Evolutionary conservation across 2,329 filamentous ascomycete species (phyloP), one percentile per base, ranked within the genome.

Genomic region (Clonostachys byssicola): DNA sequence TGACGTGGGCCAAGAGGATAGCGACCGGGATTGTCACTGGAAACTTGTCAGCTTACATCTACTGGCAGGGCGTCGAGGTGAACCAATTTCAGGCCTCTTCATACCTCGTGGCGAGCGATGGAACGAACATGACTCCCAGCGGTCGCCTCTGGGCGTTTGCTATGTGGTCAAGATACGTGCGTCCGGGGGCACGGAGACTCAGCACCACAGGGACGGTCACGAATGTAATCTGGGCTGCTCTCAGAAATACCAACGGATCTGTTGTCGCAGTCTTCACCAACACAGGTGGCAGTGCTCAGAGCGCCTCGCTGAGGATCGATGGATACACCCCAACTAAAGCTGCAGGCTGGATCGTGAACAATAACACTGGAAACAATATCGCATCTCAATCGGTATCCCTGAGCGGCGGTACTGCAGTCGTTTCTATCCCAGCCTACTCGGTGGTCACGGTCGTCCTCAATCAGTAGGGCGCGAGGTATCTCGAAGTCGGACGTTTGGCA

Each of bases 1-100:
- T 76, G 52, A 78, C 74, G 3, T 81, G 76, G 77, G 78, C 77
- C 2, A 73, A 74, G 53, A 73, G 75, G 52, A 71, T 81, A 41
- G 73, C 74, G 58, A 66, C 66, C 34, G 74, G 70, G 17, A 61
- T 81, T 13, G 65, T 74, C 6, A 70, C 70, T 53, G 67, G 66
- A 20, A 73, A 75, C 52, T 62, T 75, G 6, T 73, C 68, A 8
- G 78, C 70, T 1, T 80, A 79, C 54, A 63, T 81, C 6, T 80
- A 77, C 61, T 81, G 77, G 77, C 71, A 76, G 56, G 74, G 75
- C 33, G 59, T 62, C 16, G 58, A 65, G 52, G 51, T 58, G 41
- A 54, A 57, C 42, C 56, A 64, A 46, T 56, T 54, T 23, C 57
- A 60, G 46, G 55, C 57, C 1, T 54, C 51, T 14, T 54, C 52